phyloP scores from a whole-genome alignment of 805 yeast genomes.

The Wickerhamomyces queroliae region DNA sequence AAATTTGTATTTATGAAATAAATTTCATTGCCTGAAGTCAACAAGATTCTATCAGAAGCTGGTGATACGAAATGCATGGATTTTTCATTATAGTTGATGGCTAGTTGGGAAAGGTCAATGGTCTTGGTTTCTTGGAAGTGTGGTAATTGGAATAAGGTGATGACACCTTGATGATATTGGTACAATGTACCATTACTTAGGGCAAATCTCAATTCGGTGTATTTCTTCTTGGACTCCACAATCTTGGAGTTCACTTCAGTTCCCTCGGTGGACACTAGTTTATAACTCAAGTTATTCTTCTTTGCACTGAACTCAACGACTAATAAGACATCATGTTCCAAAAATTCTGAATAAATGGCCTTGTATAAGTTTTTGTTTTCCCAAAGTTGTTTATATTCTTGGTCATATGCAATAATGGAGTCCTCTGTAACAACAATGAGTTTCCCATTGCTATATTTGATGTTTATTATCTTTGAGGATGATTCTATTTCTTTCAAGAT shows the following conservation, averaged over 20 bases:
- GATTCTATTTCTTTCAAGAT: slow-evolving; percentile 12
- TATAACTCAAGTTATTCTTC: slow-evolving; percentile 16
- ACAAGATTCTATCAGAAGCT: slow-evolving; percentile 19
- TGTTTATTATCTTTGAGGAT: slow-evolving; percentile 9
- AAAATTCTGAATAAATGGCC: slow-evolving; percentile 9
- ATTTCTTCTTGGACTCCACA: slow-evolving; percentile 10
- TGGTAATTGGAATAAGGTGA: slow-evolving; percentile 17
- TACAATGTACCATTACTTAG: slow-evolving; percentile 16
- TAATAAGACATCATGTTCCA: slow-evolving; percentile 13
- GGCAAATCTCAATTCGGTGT: slow-evolving; percentile 8
- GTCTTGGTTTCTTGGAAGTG: slow-evolving; percentile 15
- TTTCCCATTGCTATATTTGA: slow-evolving; percentile 2
- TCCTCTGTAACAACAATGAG: slow-evolving; percentile 12
- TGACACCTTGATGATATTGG: slow-evolving; percentile 11
- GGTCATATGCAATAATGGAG: slow-evolving; percentile 3
- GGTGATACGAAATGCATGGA: slow-evolving; percentile 18
- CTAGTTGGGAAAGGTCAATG: slow-evolving; percentile 3
- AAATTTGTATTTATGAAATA: slow-evolving; percentile 32
- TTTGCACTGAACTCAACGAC: slow-evolving; percentile 9
- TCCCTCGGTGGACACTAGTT: slow-evolving; percentile 12
- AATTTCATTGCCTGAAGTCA: slow-evolving; percentile 19
- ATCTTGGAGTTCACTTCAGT: slow-evolving; percentile 21
- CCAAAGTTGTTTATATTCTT: slow-evolving; percentile 11
- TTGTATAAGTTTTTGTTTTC: slow-evolving; percentile 8
- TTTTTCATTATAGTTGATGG: slow-evolving; percentile 2